Evolutionary conservation across 208 protist species (phyloP), one percentile per base, ranked within the genome.

Genomic region (Porcisia hertigi): DNA sequence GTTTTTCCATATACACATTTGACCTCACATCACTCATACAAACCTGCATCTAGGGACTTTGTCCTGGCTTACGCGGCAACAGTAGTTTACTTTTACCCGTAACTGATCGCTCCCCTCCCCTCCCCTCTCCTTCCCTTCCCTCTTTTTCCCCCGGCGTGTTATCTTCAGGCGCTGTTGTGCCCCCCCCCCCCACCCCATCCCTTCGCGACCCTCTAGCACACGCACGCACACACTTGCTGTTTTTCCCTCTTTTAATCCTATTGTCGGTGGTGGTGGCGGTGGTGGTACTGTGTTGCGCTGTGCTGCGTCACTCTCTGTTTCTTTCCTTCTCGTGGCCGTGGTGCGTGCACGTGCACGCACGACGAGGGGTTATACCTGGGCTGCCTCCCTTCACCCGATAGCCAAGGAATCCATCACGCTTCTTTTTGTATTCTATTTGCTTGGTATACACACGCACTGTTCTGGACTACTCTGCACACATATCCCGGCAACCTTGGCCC

Each of bases 161-260:
- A 54, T 77, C 45, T 3, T 41, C 63, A 34, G 41, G 30, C 20
- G n/a, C 41, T 9, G 52, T 39, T 70, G 62, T n/a, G 36, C 43
- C 9, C 20, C 65, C 11, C 65, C 54, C 47, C 36, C 25, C 20
- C 25, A 11, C 25, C 45, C 59, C 73, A 49, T 25, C 2, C 41
- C 9, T 75, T 30, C 66, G 47, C 72, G 62, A 79, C 23, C 52
- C 58, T 75, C 55, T 71, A n/a, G n/a, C n/a, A n/a, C n/a, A n/a
- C n/a, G n/a, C n/a, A n/a, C n/a, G n/a, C n/a, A n/a, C n/a, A n/a
- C n/a, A n/a, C n/a, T 54, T 65, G 1, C 41, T 34, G 63, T 69
- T 36, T 5, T 18, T 45, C 25, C 52, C 3, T 69, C 52, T 49
- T 66, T 23, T 75, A 69, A 14, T 69, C 66, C 0, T 70, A 66